Evolutionary conservation across 768 basidiomycete species (phyloP).

Genomic region (Galerina sulciceps): DNA sequence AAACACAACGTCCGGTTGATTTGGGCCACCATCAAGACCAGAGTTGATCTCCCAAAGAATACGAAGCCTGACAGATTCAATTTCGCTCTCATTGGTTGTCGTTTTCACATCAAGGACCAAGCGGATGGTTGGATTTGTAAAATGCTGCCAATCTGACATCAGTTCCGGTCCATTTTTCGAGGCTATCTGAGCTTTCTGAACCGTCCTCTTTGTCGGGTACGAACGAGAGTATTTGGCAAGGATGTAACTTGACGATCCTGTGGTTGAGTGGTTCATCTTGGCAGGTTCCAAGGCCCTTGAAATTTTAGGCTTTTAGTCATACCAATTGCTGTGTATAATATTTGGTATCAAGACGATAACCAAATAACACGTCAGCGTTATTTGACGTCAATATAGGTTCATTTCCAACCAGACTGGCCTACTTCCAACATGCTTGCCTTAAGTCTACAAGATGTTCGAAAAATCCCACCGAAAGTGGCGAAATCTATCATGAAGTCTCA

Average conservation of each 20-base stretch:
- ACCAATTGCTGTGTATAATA: conserved; percentile 12
- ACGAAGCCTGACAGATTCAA: conserved; percentile 68
- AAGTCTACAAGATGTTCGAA: conserved; percentile 28
- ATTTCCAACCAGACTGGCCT: too few relatives aligned
- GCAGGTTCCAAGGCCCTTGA: background rate
- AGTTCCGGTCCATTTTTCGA: conserved; percentile 24
- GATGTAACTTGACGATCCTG: conserved; percentile 58
- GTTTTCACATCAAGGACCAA: conserved; percentile 66
- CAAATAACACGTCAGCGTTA: background rate
- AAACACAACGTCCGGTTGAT: conserved; percentile 65
- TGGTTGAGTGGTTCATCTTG: conserved; percentile 59
- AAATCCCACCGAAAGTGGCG: conserved; percentile 44
- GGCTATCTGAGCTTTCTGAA: conserved; percentile 11
- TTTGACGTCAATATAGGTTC: background rate
- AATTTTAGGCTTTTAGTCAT: too few relatives aligned
- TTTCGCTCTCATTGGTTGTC: conserved; percentile 42
- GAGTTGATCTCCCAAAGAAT: conserved; percentile 64
- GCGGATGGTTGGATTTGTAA: conserved; percentile 68
- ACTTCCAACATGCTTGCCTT: background rate
- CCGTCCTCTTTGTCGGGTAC: conserved; percentile 40
- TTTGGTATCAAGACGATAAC: conserved; percentile 9
- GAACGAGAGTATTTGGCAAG: conserved; percentile 73
- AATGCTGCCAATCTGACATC: conserved; percentile 76
- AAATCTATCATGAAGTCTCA: conserved; percentile 78
- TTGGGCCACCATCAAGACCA: conserved; percentile 37